Base-by-base conservation (phyloP, 225 moss, liverwort and hornwort species). In the Lunularia cruciata region DNA sequence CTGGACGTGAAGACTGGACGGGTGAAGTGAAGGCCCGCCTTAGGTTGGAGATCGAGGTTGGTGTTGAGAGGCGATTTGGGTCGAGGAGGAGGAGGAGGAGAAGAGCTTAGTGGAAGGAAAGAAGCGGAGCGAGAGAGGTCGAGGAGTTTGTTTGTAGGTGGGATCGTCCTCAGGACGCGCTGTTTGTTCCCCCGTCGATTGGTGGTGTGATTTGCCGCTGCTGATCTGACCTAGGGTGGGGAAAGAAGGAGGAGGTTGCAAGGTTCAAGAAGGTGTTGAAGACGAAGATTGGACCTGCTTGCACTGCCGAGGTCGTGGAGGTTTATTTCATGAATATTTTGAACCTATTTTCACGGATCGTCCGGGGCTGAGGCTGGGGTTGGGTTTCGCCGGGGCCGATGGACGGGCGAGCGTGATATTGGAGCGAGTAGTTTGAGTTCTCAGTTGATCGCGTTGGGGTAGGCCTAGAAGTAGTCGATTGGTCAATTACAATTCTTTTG, bases 31-130 rank as follows among this genome's bases (percentile, higher is more conserved):
- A 2, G 27, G 11, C 25, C 19, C 38, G 61, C 61, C 61, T 40
- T 61, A 61, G 39, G 61, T 38, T 40, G 61, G 25, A 61, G 22
- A n/a, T n/a, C n/a, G 61, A 40, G 61, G 10, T 22, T 61, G 36
- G 5, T 23, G 25, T 40, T 11, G 22, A 61, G 42, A n/a, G n/a
- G n/a, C n/a, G n/a, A n/a, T 40, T 40, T 40, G 40, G 63, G 46
- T 64, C 15, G 25, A 28, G 30, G 14, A 33, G n/a, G 33, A 49
- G 43, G 43, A 43, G 43, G 43, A 43, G 12, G 11, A 12, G 54
- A 54, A 28, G 25, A 53, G 52, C 52, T 23, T 8, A 54, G 56
- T 7, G 56, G 19, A 6, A 57, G 26, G 39, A 40, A 23, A 8
- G 25, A 20, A 61, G 38, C 23, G 31, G 15, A 30, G 0, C 6